Conservation (phyloP, 140 eudicot species). For the Anethum foeniculum region DNA sequence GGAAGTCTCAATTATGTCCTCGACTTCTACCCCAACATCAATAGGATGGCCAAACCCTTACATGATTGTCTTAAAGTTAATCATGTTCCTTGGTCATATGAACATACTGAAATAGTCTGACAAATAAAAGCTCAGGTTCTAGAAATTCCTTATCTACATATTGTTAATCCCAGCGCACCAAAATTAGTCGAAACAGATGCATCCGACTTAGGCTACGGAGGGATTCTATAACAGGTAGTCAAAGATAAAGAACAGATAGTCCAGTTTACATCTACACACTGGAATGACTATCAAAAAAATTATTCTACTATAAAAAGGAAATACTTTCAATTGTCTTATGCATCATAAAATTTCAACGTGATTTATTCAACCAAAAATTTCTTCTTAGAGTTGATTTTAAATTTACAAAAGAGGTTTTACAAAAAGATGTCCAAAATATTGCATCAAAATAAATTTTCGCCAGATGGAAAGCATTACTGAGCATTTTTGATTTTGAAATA, state of each 20-base stretch:
- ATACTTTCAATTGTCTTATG: background rate
- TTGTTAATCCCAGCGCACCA: background rate
- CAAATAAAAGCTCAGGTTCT: background rate
- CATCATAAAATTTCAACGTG: background rate
- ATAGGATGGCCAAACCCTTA: background rate
- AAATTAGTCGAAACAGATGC: background rate
- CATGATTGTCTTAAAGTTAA: background rate
- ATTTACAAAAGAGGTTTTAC: background rate
- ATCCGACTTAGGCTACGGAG: background rate
- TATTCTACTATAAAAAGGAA: background rate
- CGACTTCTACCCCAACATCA: background rate
- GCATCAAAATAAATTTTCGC: constrained; percentile 6
- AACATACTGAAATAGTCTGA: background rate
- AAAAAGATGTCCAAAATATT: constrained; percentile 12
- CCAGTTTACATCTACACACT: background rate
- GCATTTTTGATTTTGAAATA: too few species aligned
- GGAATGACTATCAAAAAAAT: background rate
- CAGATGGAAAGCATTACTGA: background rate
- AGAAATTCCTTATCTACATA: background rate
- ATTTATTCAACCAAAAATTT: background rate
- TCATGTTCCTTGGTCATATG: background rate
- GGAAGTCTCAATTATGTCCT: background rate
- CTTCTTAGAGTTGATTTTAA: background rate
- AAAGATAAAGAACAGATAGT: background rate
- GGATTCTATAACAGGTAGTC: background rate